Evolutionary conservation across 1,284 basidiomycete genomes (phyloP), one percentile per base, ranked within the genome.

Genomic region (Ceratobasidium sp.): DNA sequence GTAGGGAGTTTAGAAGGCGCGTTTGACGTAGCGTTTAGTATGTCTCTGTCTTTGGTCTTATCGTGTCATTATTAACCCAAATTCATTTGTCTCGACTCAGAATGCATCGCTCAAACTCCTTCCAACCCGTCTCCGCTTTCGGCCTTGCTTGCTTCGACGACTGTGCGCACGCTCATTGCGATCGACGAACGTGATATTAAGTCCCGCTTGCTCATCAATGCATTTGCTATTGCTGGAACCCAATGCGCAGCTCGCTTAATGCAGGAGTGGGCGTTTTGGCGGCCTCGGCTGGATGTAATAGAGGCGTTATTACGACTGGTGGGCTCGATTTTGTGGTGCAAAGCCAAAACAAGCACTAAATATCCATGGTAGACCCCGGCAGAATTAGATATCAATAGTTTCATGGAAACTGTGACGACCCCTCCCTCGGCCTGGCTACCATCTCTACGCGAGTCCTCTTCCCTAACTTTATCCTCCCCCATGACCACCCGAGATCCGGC

Each of bases 1-100:
- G 71, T 74, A 25, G 71, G 71, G 43, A 74, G 71, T 25, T 64
- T 74, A 46, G 59, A 74, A 34, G 71, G 71, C 32, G 71, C 71
- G 59, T 74, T 74, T 52, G 46, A 44, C 22, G 44, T 51, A 19
- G 71, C 71, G 19, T 74, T 64, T 37, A 51, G 71, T 74, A 56
- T 40, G 71, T 52, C 17, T 54, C 17, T 11, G 22, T 2, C n/a
- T 46, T 32, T 32, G 65, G 32, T 61, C 57, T 46, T 44, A 19
- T 34, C 22, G 22, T 65, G 22, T 29, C 44, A 32, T 19, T 49
- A 32, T 19, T 49, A 34, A 61, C 43, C 25, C 37, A 40, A 49
- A 32, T 71, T 11, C 22, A 19, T n/a, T 71, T 52, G 11, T 51
- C 66, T 15, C 34, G 17, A 19, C 52, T 34, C 52, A 74, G 71